These are phyloP conservation scores for Henckelia pumila DNA, from an alignment of 257 asterid species.

Conservation along the genomic window DNA sequence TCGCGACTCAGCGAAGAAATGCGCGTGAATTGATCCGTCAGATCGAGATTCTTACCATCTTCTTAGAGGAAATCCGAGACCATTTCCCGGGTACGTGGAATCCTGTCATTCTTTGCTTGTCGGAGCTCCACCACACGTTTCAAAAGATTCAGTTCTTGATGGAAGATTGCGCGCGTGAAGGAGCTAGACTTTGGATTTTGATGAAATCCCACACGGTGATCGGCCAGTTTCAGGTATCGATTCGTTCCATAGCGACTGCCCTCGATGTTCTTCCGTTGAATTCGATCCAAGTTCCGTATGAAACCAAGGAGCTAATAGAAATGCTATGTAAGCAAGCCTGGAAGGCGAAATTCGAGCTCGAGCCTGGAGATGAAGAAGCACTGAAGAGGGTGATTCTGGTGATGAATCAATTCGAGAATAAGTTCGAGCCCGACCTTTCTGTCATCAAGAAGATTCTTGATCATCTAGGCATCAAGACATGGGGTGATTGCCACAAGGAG, in stretches of 20 bases:
- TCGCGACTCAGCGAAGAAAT: slow-evolving; percentile 46
- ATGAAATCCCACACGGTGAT: slow-evolving; percentile 56
- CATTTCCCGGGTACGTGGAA: slow-evolving; percentile 17
- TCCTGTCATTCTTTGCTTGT: slow-evolving; percentile 47
- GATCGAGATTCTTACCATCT: slow-evolving; percentile 49
- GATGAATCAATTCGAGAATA: slow-evolving; percentile 60
- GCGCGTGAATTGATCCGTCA: slow-evolving; percentile 63
- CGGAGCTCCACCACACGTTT: slow-evolving; percentile 64
- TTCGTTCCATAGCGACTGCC: slow-evolving; percentile 53
- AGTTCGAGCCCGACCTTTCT: slow-evolving; percentile 50
- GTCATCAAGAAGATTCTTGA: slow-evolving; percentile 42
- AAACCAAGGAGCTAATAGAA: slow-evolving; percentile 50
- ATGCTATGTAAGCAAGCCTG: slow-evolving; percentile 54
- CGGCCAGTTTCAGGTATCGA: slow-evolving; percentile 41
- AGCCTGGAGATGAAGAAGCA: slow-evolving; percentile 43
- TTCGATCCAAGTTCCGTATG: slow-evolving; percentile 39
- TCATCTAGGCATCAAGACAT: slow-evolving; percentile 43
- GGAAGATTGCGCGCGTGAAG: slow-evolving; percentile 62
- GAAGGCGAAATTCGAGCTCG: slow-evolving; percentile 46
- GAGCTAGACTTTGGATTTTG: slow-evolving; percentile 46
- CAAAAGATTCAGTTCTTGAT: slow-evolving; percentile 53
- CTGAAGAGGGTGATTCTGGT: slow-evolving; percentile 48
- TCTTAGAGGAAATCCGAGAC: slow-evolving; percentile 58
- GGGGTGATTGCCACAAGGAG: slow-evolving; percentile 64
- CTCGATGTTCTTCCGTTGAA: slow-evolving; percentile 58